Evolutionary conservation across 2,329 filamentous ascomycete species (phyloP), one percentile per base, ranked within the genome.

Genomic region (Aaosphaeria pasadenensis): DNA sequence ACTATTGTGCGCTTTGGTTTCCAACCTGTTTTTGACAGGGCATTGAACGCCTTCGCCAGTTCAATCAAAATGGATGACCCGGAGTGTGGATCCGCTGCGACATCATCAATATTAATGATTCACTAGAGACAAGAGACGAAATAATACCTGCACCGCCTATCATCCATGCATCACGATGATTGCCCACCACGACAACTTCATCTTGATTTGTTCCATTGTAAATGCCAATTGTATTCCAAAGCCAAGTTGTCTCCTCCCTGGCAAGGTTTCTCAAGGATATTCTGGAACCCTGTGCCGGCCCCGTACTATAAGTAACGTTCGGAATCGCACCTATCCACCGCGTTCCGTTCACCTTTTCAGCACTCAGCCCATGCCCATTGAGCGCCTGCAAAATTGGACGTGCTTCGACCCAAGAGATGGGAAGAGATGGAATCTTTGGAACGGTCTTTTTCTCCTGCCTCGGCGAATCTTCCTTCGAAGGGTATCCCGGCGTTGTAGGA

Each of bases 361-460:
- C 69, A 24, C 81, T 80, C 6, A 87, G 86, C 0, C 91, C 91
- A 62, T 89, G 81, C 4, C 90, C 90, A 60, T 96, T 94, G 43
- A 96, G 75, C 1, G 90, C 87, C 61, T 85, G 86, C 13, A 96
- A 77, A 32, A 96, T 81, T 0, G 91, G 91, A 17, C 95, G 70
- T 1, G 87, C 90, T 55, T 95, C 90, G 4, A 76, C 71, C 66
- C 91, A 95, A 0, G 91, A 95, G 36, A 96, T 88, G 2, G 91
- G 91, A 5, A 95, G 74, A 1, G 91, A 95, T 0, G 91, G 91
- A 48, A 96, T 96, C 1, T 79, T 81, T 0, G 91, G 87, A 29
- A 83, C 88, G 4, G 80, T 78, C 17, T 85, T 76, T 0, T 84
- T 83, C n/a, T 89, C 84, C 45, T 82, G 77, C 32, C 91, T 83